Evolutionary conservation across 2,329 filamentous ascomycete genomes (phyloP), one percentile per base, ranked within the genome.

Genomic region (Aspergillus niger): DNA sequence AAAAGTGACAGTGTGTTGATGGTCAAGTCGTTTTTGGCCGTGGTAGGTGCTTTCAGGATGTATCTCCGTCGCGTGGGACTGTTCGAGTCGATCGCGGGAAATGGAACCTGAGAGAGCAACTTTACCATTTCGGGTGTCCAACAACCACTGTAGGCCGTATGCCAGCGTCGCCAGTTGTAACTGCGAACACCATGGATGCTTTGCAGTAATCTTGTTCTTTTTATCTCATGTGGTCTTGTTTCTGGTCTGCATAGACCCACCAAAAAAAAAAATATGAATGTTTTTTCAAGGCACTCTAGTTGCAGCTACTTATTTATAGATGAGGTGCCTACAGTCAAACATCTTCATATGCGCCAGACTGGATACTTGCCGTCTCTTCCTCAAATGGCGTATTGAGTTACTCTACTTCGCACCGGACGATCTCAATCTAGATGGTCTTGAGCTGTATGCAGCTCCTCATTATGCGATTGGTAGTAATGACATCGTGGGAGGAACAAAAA

Each of bases 31-130:
- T 2, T 50, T 26, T 8, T 17, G 17, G 47, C 26, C 8, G 24
- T 5, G 26, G 26, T 50, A 30, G 11, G 8, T 50, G 28, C 3
- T 50, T 17, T 17, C 28, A n/a, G 6, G 5, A 22, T 22, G 36
- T 54, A 26, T 17, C 22, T 43, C 36, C 22, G 52, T 30, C 30
- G 52, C n/a, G 52, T 22, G 52, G 36, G 15, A 39, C 24, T 55
- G 52, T 55, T 55, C 11, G 36, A 8, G 52, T 28, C 15, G 38
- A 38, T 44, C 52, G 52, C 52, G 52, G 51, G 52, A 55, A 55
- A 24, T 44, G 15, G 47, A 20, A n/a, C 44, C 15, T 20, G 13
- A 22, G 17, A 20, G 24, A 15, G 24, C 24, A 50, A 17, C 47
- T 50, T 50, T 30, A 50, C 47, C 47, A 50, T 32, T 50, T 50